Evolutionary conservation across 225 moss, liverwort and hornwort genomes (phyloP), one percentile per base, ranked within the genome.

Genomic region (Antitrichia curtipendula): DNA sequence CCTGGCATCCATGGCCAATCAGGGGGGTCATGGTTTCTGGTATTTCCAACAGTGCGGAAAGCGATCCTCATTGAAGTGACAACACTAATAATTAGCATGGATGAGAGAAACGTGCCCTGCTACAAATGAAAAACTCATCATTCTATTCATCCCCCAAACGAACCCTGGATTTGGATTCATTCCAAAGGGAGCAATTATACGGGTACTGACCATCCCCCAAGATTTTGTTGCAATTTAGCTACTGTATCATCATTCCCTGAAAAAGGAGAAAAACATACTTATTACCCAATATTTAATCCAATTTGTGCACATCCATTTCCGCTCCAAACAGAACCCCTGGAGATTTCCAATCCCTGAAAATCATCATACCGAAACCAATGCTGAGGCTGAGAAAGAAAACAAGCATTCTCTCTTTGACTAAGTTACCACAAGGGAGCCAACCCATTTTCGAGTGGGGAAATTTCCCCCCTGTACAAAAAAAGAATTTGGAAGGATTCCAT

Each of bases 161-260:
- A 47, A 47, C 31, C 47, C 19, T 29, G 29, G 16, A 4, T 2
- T 2, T 73, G 49, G 49, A 32, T 74, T 49, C 49, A 49, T 31
- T 74, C 29, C 8, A 49, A 74, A 31, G 12, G 31, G 71, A 43
- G 43, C 9, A 28, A 28, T 38, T 66, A 12, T 27, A 10, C 6
- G 0, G 0, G 45, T 45, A 72, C 15, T 15, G 15, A 50, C 28
- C 2, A 0, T 16, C 71, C 10, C 18, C 2, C 6, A 41, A 29
- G 72, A 75, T 49, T 74, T 50, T 21, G 5, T 32, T 21, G 32
- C 74, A 50, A 49, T 74, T 32, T 21, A 21, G 13, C 21, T 75
- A 21, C 49, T 49, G 50, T 50, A 50, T 15, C 13, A 75, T 13
- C 50, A 19, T 50, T 50, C 50, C 50, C 21, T 75, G 12, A 7